Evolutionary conservation across 352 stramenopile genomes (phyloP).

Genomic region (Pythium folliculosum): DNA sequence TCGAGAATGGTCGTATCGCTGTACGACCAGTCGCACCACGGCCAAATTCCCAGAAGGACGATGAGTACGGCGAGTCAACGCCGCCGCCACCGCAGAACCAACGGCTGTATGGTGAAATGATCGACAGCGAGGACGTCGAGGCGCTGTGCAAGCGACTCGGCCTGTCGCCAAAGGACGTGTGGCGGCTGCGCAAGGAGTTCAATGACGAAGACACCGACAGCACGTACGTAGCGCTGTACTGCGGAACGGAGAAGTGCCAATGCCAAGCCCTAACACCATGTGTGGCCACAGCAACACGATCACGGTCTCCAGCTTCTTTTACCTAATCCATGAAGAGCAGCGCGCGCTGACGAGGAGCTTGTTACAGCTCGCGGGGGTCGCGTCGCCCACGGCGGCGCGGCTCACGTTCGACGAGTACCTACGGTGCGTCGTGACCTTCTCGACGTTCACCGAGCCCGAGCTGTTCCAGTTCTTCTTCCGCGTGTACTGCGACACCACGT

Average conservation of each 20-base stretch:
- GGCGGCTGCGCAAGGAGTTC: constrained; percentile 26
- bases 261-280: no score
- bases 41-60: neutral
- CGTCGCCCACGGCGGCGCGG: constrained; percentile 2
- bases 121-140: constrained; percentile 22
- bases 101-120: constrained; percentile 24
- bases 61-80: neutral
- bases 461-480: constrained; percentile 66
- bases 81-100: neutral
- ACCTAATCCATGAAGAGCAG: constrained; percentile 53
- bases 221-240: constrained; percentile 28
- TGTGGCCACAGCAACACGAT: constrained; percentile 19
- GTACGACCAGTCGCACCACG: neutral
- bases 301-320: constrained; percentile 42
- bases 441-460: constrained; percentile 45
- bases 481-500: constrained; percentile 37
- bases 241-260: neutral
- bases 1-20: neutral
- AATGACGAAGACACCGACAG: constrained; percentile 30
- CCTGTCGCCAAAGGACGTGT: constrained; percentile 20
- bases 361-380: constrained; percentile 35
- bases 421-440: constrained; percentile 47
- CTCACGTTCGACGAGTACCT: constrained; percentile 66
- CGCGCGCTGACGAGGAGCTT: constrained; percentile 45
- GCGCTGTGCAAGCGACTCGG: constrained; percentile 23